Percentiles rank a stretch among this genome's conserved stretches.
phyloP scores from a whole-genome alignment of 768 basidiomycete genomes.

The Fomitopsis pulvina region DNA sequence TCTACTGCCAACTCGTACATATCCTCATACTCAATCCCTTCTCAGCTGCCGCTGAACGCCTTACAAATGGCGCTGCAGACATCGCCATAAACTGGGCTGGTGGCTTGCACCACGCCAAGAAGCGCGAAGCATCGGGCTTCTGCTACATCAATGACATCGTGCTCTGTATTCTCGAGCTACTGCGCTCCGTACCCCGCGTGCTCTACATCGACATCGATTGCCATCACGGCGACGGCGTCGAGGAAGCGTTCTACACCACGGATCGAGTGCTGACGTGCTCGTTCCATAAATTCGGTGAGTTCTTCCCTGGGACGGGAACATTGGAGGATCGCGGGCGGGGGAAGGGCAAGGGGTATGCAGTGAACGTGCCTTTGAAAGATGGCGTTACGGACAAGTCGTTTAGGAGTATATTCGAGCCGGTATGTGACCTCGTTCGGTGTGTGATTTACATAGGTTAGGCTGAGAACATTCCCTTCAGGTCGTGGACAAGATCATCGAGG shows the following conservation, averaged over 20 bases:
- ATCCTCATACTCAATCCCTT: not conserved
- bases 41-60: slow-evolving; percentile 71
- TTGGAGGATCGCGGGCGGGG: slow-evolving; percentile 81
- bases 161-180: slow-evolving; percentile 85
- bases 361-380: slow-evolving; percentile 93
- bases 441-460: not conserved
- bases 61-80: slow-evolving; percentile 74
- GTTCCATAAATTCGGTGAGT: slow-evolving; percentile 97
- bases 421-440: slow-evolving; percentile 20
- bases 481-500: slow-evolving; percentile 77
- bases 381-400: slow-evolving; percentile 90
- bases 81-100: slow-evolving; percentile 97
- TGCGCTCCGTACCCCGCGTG: slow-evolving; percentile 81
- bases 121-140: slow-evolving; percentile 95
- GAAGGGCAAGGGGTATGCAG: slow-evolving; percentile 79
- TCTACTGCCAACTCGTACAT: not conserved
- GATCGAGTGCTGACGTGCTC: slow-evolving; percentile 96
- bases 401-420: slow-evolving; percentile 86
- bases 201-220: slow-evolving; percentile 98
- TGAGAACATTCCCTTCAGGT: slow-evolving; percentile 52
- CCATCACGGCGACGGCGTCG: slow-evolving; percentile 98
- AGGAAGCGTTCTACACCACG: slow-evolving; percentile 97
- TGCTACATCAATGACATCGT: slow-evolving; percentile 99
- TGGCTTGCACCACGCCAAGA: slow-evolving; percentile 99
- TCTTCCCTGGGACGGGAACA: slow-evolving; percentile 85